Evolutionary conservation across 176 grass and related monocot species (phyloP), one percentile per base, ranked within the genome.

Genomic region (Areca catechu): DNA sequence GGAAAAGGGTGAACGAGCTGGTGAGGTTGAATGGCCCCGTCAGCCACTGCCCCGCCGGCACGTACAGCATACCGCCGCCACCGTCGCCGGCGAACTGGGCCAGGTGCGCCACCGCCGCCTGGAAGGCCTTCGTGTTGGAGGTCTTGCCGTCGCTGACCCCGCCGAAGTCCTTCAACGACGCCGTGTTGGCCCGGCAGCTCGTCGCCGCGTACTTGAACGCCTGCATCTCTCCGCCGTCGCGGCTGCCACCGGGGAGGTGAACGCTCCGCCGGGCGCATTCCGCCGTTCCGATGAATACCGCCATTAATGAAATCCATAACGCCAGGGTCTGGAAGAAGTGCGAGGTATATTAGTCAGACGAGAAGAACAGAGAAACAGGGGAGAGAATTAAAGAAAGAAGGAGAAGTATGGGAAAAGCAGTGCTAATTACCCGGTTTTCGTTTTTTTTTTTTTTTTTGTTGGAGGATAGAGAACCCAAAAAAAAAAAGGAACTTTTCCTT

Each of bases 11-110:
- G 81, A 98, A 98, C 65, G 72, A 80, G 73, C 84, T 92, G 16
- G 88, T 98, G 16, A 92, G 84, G 79, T 92, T 98, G 72, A 98
- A 98, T 0, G 93, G 93, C 25, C 84, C 93, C 3, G 93, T 98
- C 4, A 98, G 76, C 93, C 93, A 98, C 73, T 54, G 74, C 22
- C 94, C 94, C 3, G 81, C 66, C 28, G 93, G 94, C 12, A 98
- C 81, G 64, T 80, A 89, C 12, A 89, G 81, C 87, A 89, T 89
- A 17, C 58, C 84, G 3, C 93, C 92, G 3, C 93, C 92, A 34
- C 93, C 81, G 30, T 15, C 74, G 48, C 53, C 68, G 0, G 75
- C 74, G 78, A 77, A 89, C 73, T 98, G 93, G 49, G 79, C 74
- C 20, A 98, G 73, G 56, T 92, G 81, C 4, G 64, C 78, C 29